Base-by-base conservation (phyloP, 2,329 filamentous ascomycete species). In the Beauveria sp. region DNA sequence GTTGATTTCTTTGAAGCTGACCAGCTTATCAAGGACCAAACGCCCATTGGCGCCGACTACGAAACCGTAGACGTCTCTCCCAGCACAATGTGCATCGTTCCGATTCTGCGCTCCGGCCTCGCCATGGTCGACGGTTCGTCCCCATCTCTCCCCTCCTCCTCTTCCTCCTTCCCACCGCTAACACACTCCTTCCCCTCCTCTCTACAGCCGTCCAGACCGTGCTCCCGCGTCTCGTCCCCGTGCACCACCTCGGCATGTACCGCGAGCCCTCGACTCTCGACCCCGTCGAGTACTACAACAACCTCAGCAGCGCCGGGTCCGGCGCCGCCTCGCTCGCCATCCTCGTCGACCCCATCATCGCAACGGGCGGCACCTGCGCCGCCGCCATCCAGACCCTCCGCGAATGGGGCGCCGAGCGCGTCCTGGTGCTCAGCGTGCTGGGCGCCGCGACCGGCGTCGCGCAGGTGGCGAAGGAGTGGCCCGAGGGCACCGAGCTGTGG, bases 221-320 rank as follows among this genome's bases (percentile, higher is more conserved):
- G 68, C 90, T 97, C 62, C 92, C 93, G 20, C 72, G 75, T 43
- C 83, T 91, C 16, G 89, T 93, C 37, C 88, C 92, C 7, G 84
- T 97, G 65, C 92, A 97, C 78, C 93, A 97, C 73, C 88, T 97
- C 8, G 93, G 94, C 66, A 88, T 97, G 70, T 97, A 93, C 81
- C 91, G 92, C 70, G 92, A 97, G 73, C 91, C 89, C 63, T 85
- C 85, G 61, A 93, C 90, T 50, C 86, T 97, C 61, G 86, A 91
- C 69, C 91, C 92, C 3, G 92, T 97, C 62, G 92, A 96, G 76
- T 96, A 97, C 83, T 97, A 97, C 83, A 97, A 97, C 80, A 96
- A 96, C 75, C 86, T 97, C n/a, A 71, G 75, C 40, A 70, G 55
- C 55, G 69, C 76, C 48, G 76, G 34, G 12, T 14, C 76, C 50